These are phyloP conservation scores for Hyphopichia pseudoburtonii DNA, from an alignment of 1,139 yeast genomes.

Conservation along the genomic window DNA sequence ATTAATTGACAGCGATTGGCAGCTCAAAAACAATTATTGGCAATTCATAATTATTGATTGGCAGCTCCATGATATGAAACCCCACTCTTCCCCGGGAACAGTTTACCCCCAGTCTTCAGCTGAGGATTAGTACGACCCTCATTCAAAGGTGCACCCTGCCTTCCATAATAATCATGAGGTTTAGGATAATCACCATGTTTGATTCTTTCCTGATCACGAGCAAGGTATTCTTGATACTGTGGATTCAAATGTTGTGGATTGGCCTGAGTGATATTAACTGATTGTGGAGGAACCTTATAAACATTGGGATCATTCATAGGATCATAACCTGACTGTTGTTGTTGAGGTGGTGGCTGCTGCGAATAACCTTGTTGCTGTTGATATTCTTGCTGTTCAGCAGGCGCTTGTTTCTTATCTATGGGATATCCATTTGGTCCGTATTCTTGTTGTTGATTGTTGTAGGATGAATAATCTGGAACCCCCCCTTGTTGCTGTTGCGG, in stretches of 20 bases:
- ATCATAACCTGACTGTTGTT: slow-evolving; percentile 13
- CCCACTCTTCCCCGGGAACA: slow-evolving; percentile 42
- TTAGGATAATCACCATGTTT: slow-evolving; percentile 34
- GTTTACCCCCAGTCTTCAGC: slow-evolving; percentile 25
- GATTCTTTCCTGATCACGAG: slow-evolving; percentile 33
- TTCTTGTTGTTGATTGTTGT: not conserved
- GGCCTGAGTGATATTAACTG: slow-evolving; percentile 37
- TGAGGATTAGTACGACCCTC: slow-evolving; percentile 24
- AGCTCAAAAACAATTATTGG: too few relatives aligned
- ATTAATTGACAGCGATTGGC: too few relatives aligned
- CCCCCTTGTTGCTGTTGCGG: not conserved
- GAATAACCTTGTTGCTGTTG: slow-evolving; percentile 3
- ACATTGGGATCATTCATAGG: slow-evolving; percentile 31
- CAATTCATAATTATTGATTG: slow-evolving; percentile 12
- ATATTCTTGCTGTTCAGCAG: slow-evolving; percentile 4
- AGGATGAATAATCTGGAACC: not conserved
- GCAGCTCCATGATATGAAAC: slow-evolving; percentile 43
- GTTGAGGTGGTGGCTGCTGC: not conserved
- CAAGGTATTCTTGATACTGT: slow-evolving; percentile 34
- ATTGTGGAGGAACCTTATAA: slow-evolving; percentile 32
- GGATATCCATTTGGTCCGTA: slow-evolving; percentile 7
- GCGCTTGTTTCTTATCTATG: slow-evolving; percentile 5
- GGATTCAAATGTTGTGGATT: slow-evolving; percentile 40
- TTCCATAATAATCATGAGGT: slow-evolving; percentile 20
- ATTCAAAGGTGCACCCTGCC: slow-evolving; percentile 39